phyloP scores from a whole-genome alignment of 345 rosid genomes.

The Iberis pinnata region DNA sequence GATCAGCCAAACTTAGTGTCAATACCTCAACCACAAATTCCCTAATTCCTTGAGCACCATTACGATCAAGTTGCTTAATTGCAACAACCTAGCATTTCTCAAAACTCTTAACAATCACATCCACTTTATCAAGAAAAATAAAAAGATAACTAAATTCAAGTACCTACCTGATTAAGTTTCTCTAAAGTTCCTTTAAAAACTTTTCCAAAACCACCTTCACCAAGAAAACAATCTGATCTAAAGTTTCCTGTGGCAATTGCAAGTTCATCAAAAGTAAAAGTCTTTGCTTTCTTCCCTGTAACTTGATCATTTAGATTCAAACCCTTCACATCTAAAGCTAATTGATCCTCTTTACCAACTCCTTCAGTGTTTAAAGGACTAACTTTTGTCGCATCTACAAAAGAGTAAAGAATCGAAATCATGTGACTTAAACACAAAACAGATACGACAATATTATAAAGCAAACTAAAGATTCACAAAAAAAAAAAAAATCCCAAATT shows the following conservation, averaged over 20 bases:
- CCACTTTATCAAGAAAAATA: neutral
- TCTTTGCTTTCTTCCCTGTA: slow-evolving; percentile 31
- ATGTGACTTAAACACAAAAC: slow-evolving; percentile 6
- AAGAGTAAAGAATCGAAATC: neutral
- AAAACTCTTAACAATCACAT: slow-evolving; percentile 5
- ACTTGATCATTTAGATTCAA: slow-evolving; percentile 42
- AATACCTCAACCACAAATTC: slow-evolving; percentile 84
- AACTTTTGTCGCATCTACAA: slow-evolving; percentile 41
- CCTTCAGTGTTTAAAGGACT: slow-evolving; percentile 36
- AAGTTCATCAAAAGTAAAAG: slow-evolving; percentile 52
- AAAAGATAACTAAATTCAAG: neutral
- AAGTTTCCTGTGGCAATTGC: slow-evolving; percentile 56
- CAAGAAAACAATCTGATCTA: slow-evolving; percentile 53
- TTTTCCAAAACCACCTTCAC: slow-evolving; percentile 90
- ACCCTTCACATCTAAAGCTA: slow-evolving; percentile 40
- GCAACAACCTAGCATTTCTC: slow-evolving; percentile 55
- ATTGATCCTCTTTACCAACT: slow-evolving; percentile 38
- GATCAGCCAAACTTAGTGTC: slow-evolving; percentile 67
- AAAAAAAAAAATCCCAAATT: neutral
- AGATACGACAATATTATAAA: no score
- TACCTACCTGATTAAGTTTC: neutral
- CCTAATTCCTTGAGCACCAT: slow-evolving; percentile 75
- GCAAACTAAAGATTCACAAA: no score
- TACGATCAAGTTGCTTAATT: slow-evolving; percentile 79
- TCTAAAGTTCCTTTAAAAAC: slow-evolving; percentile 51